Conservation (phyloP, 352 stramenopile genomes). For the Globisporangium splendens region DNA sequence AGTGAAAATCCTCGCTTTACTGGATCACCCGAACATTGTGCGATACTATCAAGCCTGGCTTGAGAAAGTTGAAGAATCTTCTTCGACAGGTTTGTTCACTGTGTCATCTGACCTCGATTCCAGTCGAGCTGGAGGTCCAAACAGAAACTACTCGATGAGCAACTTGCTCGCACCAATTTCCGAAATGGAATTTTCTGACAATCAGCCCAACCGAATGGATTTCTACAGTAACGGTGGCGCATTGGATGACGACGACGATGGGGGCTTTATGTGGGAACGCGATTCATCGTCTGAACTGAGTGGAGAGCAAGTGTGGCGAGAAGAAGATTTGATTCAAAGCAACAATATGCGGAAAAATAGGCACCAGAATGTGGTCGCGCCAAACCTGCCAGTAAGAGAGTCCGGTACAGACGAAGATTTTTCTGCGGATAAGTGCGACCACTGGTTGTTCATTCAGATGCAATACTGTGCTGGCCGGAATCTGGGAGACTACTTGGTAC, state of each 20-base stretch:
- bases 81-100: conserved; percentile 15
- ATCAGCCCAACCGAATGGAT: conserved; percentile 32
- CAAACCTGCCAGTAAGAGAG: conserved; percentile 12
- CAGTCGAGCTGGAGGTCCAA: conserved; percentile 25
- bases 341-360: conserved; percentile 5
- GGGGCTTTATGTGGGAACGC: conserved; percentile 78
- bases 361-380: conserved; percentile 9
- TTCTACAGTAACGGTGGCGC: conserved; percentile 52
- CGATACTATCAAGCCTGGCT: conserved; percentile 91
- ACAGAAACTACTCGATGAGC: conserved; percentile 64
- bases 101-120: conserved; percentile 26
- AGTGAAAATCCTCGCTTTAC: conserved; percentile 89
- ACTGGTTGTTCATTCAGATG: conserved; percentile 93
- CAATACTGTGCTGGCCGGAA: conserved; percentile 86
- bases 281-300: conserved; percentile 34
- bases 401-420: conserved; percentile 39
- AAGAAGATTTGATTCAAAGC: conserved; percentile 47
- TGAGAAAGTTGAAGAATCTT: conserved; percentile 76
- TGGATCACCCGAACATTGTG: conserved; percentile 93
- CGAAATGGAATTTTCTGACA: conserved; percentile 60
- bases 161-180: conserved; percentile 72
- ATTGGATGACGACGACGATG: conserved; percentile 45
- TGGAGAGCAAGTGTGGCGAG: conserved; percentile 50
- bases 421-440: conserved; percentile 61
- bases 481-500: conserved; percentile 77